Conservation (phyloP, 2,329 filamentous ascomycete species). For the Cytospora piceicola region DNA sequence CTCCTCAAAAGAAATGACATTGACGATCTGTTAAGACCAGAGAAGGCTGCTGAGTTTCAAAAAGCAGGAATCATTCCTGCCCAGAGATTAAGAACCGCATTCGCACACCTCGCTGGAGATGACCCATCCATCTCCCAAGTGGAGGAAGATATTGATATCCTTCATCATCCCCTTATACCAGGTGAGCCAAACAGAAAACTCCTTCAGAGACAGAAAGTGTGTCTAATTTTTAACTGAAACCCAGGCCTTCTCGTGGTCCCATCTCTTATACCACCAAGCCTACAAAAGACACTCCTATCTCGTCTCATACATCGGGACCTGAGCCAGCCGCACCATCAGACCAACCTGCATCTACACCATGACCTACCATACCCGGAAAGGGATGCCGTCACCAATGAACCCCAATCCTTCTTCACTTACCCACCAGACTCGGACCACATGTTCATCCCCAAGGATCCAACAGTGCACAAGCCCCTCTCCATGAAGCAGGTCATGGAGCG, state of each 20-base stretch:
- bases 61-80: conserved; percentile 48
- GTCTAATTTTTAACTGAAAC: conserved; percentile 10
- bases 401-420: conserved; percentile 59
- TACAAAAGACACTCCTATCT: conserved; percentile 73
- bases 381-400: conserved; percentile 6
- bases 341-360: conserved; percentile 66
- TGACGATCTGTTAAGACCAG: conserved; percentile 52
- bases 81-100: conserved; percentile 48
- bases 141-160: conserved; percentile 53
- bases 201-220: conserved; percentile 1
- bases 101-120: conserved; percentile 45
- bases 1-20: conserved; percentile 60
- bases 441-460: conserved; percentile 70
- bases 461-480: conserved; percentile 74
- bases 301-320: conserved; percentile 71
- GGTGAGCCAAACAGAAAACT: conserved; percentile 52
- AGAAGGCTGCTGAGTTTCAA: conserved; percentile 50
- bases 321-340: conserved; percentile 72
- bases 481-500: conserved; percentile 73
- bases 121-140: conserved; percentile 38
- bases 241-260: conserved; percentile 81
- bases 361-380: conserved; percentile 38
- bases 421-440: conserved; percentile 54
- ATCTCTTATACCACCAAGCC: conserved; percentile 67
- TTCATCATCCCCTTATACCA: conserved; percentile 68